Base-by-base conservation (phyloP, 129 eudicot genomes). In the Logfia minima region DNA sequence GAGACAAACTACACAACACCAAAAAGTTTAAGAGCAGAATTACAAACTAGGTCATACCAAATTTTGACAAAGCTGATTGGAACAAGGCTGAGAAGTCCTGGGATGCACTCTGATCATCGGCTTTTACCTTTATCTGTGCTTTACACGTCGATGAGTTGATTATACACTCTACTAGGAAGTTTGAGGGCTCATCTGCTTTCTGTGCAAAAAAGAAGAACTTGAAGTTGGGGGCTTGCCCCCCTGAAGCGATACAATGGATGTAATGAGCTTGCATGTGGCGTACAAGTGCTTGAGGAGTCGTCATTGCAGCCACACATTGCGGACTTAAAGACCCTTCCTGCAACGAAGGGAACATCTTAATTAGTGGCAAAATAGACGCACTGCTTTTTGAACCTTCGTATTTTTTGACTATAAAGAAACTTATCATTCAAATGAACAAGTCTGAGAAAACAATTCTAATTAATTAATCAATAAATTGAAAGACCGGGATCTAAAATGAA, bases 121-220 rank as follows among this genome's bases (percentile, higher is more conserved):
- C 96, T 86, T 94, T 94, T 81, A 94, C 82, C 90, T 94, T 94
- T 32, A 94, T 48, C 13, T 86, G 96, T 26, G 89, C 92, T 86
- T 93, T 91, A 83, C 93, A 84, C 2, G 92, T 75, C n/a, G 98
- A 89, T 26, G 92, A 87, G 82, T 89, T 91, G 72, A 94, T 84
- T 66, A 94, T 51, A 74, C 98, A 94, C 81, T 94, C 98, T 11
- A 91, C 97, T 4, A 94, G 90, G 77, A 87, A 94, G 72, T 82
- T 81, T 26, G 96, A 91, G 4, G 58, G 34, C 34, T 90, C 53
- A 26, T 83, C 88, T 78, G 83, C 90, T 70, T 91, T 91, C 60
- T 94, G 98, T 68, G 93, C 98, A 69, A 84, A 89, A 89, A 94
- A 94, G 90, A 91, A 94, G 82, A 91, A 87, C 86, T 94, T 94